phyloP scores from a whole-genome alignment of 2,329 filamentous ascomycete species.

The Parasarocladium wereldwijsianum region DNA sequence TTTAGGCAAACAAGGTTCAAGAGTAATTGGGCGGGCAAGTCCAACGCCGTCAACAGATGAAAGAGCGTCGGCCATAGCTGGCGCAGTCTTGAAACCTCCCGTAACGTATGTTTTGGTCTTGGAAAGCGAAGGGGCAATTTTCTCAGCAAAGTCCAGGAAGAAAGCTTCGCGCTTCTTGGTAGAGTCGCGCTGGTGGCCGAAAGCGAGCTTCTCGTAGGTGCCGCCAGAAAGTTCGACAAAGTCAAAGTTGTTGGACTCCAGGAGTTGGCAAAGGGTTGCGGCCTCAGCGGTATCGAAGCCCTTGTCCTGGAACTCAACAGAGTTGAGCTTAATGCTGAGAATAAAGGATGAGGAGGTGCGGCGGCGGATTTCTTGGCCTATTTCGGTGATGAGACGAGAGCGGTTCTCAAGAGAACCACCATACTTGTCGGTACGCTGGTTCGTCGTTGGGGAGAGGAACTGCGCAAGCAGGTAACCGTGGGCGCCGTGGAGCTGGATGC shows the following conservation, averaged over 20 bases:
- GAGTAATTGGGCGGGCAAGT: conserved; percentile 24
- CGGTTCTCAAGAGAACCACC: conserved; percentile 56
- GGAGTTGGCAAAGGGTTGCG: conserved; percentile 25
- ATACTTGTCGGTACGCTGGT: conserved; percentile 50
- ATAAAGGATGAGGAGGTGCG: too few species aligned
- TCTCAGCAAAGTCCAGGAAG: conserved; percentile 45
- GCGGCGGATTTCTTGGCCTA: too few species aligned
- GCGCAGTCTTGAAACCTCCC: conserved; percentile 38
- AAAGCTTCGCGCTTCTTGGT: conserved; percentile 42
- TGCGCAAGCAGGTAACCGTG: conserved; percentile 60
- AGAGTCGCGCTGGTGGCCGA: conserved; percentile 34
- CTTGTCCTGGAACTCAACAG: conserved; percentile 37
- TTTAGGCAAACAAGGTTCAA: conserved; percentile 17
- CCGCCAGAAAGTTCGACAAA: conserved; percentile 47
- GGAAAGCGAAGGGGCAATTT: conserved; percentile 24
- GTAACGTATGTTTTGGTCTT: conserved; percentile 45
- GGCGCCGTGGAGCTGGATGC: conserved; percentile 57
- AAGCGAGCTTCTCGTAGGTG: conserved; percentile 40
- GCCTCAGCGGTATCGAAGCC: conserved; percentile 37
- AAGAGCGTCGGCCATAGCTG: conserved; percentile 43
- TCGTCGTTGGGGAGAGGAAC: conserved; percentile 54
- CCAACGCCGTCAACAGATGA: conserved; percentile 44
- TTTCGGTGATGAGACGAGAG: too few species aligned
- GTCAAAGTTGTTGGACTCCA: conserved; percentile 34
- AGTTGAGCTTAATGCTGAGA: conserved; percentile 42